Evolutionary conservation across 208 protist species (phyloP).

Genomic region (Crithidia mellificae): DNA sequence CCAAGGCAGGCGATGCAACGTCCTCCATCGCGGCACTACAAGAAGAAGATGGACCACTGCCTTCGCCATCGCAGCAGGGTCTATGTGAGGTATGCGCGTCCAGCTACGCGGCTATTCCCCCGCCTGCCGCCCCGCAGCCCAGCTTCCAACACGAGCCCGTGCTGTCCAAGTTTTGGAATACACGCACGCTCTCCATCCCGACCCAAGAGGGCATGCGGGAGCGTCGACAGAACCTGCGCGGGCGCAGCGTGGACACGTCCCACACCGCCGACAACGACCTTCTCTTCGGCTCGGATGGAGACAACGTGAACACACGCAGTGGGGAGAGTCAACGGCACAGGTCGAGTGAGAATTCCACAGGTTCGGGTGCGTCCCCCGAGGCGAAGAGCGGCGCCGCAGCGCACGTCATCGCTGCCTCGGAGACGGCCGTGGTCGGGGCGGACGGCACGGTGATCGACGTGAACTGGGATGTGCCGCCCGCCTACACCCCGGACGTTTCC

Average conservation of each 20-base stretch:
- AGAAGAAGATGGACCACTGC: not conserved
- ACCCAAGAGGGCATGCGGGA: slow-evolving; percentile 8
- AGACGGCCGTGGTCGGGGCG: slow-evolving; percentile 10
- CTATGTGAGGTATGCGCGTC: not conserved
- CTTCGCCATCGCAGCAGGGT: not conserved
- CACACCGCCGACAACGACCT: not conserved
- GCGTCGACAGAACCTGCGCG: not conserved
- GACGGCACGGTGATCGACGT: slow-evolving; percentile 16
- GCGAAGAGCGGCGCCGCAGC: not conserved
- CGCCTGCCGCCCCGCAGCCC: slow-evolving; percentile 16
- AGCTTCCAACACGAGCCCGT: slow-evolving; percentile 3
- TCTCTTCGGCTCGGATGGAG: not conserved
- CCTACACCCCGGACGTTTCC: slow-evolving; percentile 45
- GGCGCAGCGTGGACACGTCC: not conserved
- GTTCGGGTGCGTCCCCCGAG: too few relatives aligned
- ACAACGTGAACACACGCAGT: too few relatives aligned
- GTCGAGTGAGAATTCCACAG: too few relatives aligned
- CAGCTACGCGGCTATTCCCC: not conserved
- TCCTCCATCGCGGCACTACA: not conserved
- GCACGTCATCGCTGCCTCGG: not conserved
- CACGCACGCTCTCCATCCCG: slow-evolving; percentile 9
- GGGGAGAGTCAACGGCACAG: too few relatives aligned
- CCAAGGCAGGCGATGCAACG: too few relatives aligned
- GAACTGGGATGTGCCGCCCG: slow-evolving; percentile 32
- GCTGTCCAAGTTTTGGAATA: slow-evolving; percentile 17